Percentiles rank a stretch among this genome's conserved stretches.
These are phyloP conservation scores for Acaromyces ingoldii DNA, from an alignment of 1,284 basidiomycete species.

Conservation along the genomic window DNA sequence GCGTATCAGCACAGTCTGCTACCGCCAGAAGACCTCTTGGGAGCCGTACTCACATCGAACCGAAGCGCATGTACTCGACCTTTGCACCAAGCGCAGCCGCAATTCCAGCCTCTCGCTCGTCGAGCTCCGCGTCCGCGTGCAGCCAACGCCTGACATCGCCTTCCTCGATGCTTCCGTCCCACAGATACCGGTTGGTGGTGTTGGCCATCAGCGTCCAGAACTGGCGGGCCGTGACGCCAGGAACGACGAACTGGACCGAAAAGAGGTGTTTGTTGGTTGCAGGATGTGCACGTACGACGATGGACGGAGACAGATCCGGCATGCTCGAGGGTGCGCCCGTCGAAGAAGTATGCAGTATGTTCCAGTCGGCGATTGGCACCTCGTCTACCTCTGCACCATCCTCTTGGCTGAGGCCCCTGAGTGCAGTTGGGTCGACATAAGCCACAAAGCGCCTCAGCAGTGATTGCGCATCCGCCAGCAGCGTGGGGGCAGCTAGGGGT, in stretches of 20 bases:
- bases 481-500: too few relatives aligned
- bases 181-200: conserved; percentile 31
- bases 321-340: conserved; percentile 11
- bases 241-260: conserved; percentile 31
- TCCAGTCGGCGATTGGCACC: conserved; percentile 29
- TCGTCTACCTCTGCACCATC: background rate
- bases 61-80: conserved; percentile 32
- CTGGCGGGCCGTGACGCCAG: conserved; percentile 27
- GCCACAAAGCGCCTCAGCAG: background rate
- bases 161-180: conserved; percentile 33
- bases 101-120: background rate
- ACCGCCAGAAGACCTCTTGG: background rate
- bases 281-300: conserved; percentile 32
- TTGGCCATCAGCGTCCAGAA: conserved; percentile 46
- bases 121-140: conserved; percentile 6
- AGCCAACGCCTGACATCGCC: conserved; percentile 26
- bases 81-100: conserved; percentile 18
- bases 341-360: conserved; percentile 24
- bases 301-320: conserved; percentile 19
- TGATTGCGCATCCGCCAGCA: background rate
- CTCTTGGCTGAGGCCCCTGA: background rate
- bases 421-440: background rate
- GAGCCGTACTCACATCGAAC: conserved; percentile 25
- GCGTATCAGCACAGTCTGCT: background rate
- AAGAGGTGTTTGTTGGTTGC: conserved; percentile 29